Percentiles rank a stretch among this genome's conserved stretches.
These are phyloP conservation scores for Eutypella sp. DNA, from an alignment of 2,329 filamentous ascomycete species.

Conservation along the genomic window DNA sequence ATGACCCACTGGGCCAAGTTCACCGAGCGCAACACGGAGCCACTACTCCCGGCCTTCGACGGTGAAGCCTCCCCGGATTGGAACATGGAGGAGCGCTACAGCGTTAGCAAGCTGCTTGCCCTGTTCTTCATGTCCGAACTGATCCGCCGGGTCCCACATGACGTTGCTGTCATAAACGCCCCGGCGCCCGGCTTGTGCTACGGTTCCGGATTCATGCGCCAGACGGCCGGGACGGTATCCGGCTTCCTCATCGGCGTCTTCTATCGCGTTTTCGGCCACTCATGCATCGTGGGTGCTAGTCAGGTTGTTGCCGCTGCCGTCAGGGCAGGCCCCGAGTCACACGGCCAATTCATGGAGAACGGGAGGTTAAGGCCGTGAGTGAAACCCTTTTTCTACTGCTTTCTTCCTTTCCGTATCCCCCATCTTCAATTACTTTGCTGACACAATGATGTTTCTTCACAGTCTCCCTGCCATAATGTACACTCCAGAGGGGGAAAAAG, in stretches of 20 bases:
- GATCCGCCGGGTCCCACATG: conserved; percentile 11
- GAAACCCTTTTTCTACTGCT: conserved; percentile 1
- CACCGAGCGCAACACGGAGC: not conserved
- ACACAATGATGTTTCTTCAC: not conserved
- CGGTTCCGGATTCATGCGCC: not conserved
- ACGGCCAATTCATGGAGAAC: not conserved
- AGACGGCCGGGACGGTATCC: not conserved
- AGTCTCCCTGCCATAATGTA: not conserved
- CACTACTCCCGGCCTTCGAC: conserved; percentile 3
- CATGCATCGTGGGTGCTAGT: not conserved
- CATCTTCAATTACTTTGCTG: not conserved
- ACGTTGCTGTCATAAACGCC: not conserved
- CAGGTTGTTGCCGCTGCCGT: not conserved
- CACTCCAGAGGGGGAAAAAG: not conserved
- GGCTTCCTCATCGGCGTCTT: conserved; percentile 1
- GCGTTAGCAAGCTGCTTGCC: conserved; percentile 15
- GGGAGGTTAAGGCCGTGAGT: not conserved
- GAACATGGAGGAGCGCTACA: conserved; percentile 6
- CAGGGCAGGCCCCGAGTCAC: not conserved
- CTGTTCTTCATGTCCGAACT: conserved; percentile 22
- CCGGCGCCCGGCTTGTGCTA: conserved; percentile 3
- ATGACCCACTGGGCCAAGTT: conserved; percentile 11
- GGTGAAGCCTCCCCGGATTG: not conserved
- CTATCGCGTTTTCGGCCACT: conserved; percentile 1
- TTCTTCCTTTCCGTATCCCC: not conserved